Evolutionary conservation across 306 rosid species (phyloP), one percentile per base, ranked within the genome.

Genomic region (Lathyrus tuberosus): DNA sequence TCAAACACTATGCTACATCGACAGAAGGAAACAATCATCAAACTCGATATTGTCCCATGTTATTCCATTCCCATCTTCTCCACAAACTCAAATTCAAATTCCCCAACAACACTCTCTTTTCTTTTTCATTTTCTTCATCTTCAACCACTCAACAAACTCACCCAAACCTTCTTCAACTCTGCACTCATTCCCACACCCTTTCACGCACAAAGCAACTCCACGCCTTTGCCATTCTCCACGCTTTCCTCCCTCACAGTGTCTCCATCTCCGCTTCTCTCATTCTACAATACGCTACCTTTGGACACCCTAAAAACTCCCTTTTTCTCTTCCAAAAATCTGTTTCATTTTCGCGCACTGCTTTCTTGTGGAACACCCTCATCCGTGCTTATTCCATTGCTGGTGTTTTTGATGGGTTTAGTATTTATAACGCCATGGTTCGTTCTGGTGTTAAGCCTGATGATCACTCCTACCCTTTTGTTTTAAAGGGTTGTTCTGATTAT

Each of bases 341-440:
- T 20, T n/a, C 59, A 44, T 20, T 61, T 51, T 92, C 89, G 13
- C 87, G 78, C 46, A 79, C 79, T 10, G 86, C 95, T 4, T 89
- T 89, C 79, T 33, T 89, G 69, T 89, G 95, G 95, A 89, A 89
- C 83, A 87, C 93, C 33, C 85, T 89, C 53, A 80, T 89, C 22
- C 81, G 96, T 58, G 92, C 92, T 46, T 65, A 81, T 68, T 86
- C 88, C 70, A 68, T 86, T 49, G 82, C 91, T 2, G 81, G 84
- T 10, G 47, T 75, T 4, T 73, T 53, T 48, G 88, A 87, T 79
- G 86, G 77, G 53, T 82, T 89, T 26, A 57, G 31, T 58, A 56
- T 84, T 33, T 89, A 92, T 67, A 92, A 92, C 69, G 38, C 48
- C 42, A 89, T 92, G 98, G 80, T 89, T 73, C 73, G 89, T 46